phyloP scores from a whole-genome alignment of 352 stramenopile genomes.

The Globisporangium nunn region DNA sequence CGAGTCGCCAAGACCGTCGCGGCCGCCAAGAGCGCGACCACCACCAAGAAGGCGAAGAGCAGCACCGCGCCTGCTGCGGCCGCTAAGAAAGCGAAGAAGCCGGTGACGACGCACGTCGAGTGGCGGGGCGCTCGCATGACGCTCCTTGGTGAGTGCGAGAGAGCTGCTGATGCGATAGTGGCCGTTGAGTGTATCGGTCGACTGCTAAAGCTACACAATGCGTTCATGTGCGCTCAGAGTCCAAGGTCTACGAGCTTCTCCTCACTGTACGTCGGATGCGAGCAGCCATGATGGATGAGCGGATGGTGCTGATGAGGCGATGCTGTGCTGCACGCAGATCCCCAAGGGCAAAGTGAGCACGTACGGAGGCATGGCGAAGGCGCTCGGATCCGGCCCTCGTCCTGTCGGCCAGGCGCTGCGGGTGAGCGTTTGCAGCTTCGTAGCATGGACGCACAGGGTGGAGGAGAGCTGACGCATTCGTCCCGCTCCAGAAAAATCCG shows the following conservation, averaged over 20 bases:
- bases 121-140: constrained; percentile 73
- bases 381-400: constrained; percentile 53
- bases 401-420: constrained; percentile 74
- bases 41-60: constrained; percentile 3
- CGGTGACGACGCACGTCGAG: constrained; percentile 46
- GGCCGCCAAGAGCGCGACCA: not conserved
- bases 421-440: constrained; percentile 21
- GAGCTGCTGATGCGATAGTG: not conserved
- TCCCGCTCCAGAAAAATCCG: constrained; percentile 54
- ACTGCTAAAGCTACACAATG: not conserved
- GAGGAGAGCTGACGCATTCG: not conserved
- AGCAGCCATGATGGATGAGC: not conserved
- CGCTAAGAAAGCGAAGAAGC: constrained; percentile 16
- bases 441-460: not conserved
- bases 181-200: too few species aligned
- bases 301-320: not conserved
- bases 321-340: constrained; percentile 29
- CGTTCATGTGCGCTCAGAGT: constrained; percentile 25
- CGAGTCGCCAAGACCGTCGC: constrained; percentile 5
- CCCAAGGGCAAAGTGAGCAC: constrained; percentile 72
- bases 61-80: not conserved
- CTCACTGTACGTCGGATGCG: constrained; percentile 29
- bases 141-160: constrained; percentile 36
- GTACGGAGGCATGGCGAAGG: constrained; percentile 60
- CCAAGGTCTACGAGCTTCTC: constrained; percentile 75